These are phyloP conservation scores for Mallotus nudiflorus DNA, from an alignment of 345 rosid genomes.

Conservation along the genomic window DNA sequence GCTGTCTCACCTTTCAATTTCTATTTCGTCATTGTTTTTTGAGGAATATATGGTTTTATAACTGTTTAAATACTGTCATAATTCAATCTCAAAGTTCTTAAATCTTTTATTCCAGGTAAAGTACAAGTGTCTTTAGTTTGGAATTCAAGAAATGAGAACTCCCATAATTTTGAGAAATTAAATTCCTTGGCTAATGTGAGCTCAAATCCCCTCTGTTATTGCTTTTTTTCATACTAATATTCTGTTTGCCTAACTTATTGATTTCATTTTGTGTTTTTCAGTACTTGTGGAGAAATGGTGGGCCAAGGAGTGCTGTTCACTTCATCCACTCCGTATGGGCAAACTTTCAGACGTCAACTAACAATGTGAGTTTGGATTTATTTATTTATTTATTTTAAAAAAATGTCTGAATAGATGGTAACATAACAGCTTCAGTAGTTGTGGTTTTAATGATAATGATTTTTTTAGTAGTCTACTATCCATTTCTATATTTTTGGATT, in stretches of 20 bases:
- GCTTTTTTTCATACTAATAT: background rate
- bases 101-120: slow-evolving; percentile 47
- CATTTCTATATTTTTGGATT: background rate
- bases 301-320: slow-evolving; percentile 53
- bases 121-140: slow-evolving; percentile 88
- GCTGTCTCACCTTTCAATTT: slow-evolving; percentile 10
- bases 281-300: slow-evolving; percentile 91
- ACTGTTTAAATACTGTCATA: background rate
- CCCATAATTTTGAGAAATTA: slow-evolving; percentile 62
- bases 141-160: slow-evolving; percentile 88
- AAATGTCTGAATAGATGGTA: background rate
- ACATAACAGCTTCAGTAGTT: background rate
- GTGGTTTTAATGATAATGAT: background rate
- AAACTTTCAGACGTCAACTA: slow-evolving; percentile 93
- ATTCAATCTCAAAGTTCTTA: background rate
- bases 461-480: background rate
- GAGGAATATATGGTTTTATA: slow-evolving; percentile 10
- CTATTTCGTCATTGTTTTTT: slow-evolving; percentile 2
- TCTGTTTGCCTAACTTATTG: background rate
- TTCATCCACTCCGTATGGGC: slow-evolving; percentile 93
- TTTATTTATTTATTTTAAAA: no score
- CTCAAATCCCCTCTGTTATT: slow-evolving; percentile 1
- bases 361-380: slow-evolving; percentile 59
- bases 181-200: slow-evolving; percentile 78
- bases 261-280: slow-evolving; percentile 32